phyloP scores from a whole-genome alignment of 73 alveolate genomes.

The Urostyla sp. region DNA sequence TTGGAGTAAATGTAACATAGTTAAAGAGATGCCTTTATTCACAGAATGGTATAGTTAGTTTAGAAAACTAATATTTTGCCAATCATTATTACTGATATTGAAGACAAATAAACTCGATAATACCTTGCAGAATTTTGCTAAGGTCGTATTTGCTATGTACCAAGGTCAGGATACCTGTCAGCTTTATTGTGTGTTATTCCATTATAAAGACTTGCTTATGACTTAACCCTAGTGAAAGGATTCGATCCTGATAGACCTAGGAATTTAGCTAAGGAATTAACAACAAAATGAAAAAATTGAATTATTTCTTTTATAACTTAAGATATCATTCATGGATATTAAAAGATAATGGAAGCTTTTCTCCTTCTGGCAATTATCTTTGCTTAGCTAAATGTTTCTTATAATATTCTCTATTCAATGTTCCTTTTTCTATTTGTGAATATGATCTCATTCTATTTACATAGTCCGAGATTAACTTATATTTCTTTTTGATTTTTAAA shows the following conservation, averaged over 20 bases:
- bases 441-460: too few relatives aligned
- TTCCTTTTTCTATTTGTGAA: too few relatives aligned
- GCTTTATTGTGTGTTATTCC: slow-evolving; percentile 90
- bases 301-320: background rate
- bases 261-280: slow-evolving; percentile 85
- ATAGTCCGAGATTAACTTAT: too few relatives aligned
- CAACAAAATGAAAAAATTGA: slow-evolving; percentile 65
- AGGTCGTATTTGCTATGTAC: slow-evolving; percentile 27
- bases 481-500: too few relatives aligned
- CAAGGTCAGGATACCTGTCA: slow-evolving; percentile 78
- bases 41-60: background rate
- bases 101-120: slow-evolving; percentile 26
- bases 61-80: slow-evolving; percentile 3
- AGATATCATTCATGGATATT: too few relatives aligned
- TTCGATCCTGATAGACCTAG: slow-evolving; percentile 95
- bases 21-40: background rate
- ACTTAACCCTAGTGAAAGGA: slow-evolving; percentile 77
- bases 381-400: too few relatives aligned
- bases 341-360: too few relatives aligned
- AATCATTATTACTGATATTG: slow-evolving; percentile 40
- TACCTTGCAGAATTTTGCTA: background rate
- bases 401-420: too few relatives aligned
- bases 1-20: too few relatives aligned
- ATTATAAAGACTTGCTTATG: slow-evolving; percentile 89
- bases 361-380: too few relatives aligned